Evolutionary conservation across 352 stramenopile species (phyloP).

Genomic region (Lagenidium giganteum): DNA sequence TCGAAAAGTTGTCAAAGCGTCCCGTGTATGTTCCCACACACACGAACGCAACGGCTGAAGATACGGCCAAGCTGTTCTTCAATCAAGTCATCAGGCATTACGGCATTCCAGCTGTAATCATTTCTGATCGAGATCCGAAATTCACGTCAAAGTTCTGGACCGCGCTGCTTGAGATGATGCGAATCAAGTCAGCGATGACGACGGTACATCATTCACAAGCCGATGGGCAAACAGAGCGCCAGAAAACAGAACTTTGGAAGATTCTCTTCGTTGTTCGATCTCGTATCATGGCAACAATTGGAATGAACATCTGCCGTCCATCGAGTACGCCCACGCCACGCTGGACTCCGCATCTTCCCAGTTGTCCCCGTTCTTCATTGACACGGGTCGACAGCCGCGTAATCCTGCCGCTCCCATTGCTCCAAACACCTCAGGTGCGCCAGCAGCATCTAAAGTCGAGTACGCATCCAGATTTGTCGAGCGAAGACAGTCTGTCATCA

Average conservation of each 20-base stretch:
- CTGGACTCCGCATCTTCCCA: no score
- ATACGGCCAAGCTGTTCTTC: slow-evolving; percentile 11
- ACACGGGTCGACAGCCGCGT: no score
- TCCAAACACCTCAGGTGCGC: no score
- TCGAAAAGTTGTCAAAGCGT: slow-evolving; percentile 11
- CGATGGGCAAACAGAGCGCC: slow-evolving; percentile 9
- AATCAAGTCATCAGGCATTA: slow-evolving; percentile 13
- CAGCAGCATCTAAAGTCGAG: no score
- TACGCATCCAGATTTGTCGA: no score
- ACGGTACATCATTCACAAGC: slow-evolving; percentile 5
- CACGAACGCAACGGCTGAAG: slow-evolving; percentile 1
- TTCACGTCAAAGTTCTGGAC: slow-evolving; percentile 17
- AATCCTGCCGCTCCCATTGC: no score
- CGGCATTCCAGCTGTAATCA: slow-evolving; percentile 8
- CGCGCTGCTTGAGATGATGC: slow-evolving; percentile 8
- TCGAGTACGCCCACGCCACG: slow-evolving; percentile 9
- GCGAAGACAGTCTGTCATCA: no score
- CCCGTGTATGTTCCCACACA: slow-evolving; percentile 9
- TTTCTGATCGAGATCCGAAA: slow-evolving; percentile 9
- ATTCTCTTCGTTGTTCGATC: slow-evolving; percentile 7
- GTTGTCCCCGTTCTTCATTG: no score
- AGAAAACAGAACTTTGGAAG: slow-evolving; percentile 12
- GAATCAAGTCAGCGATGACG: slow-evolving; percentile 8
- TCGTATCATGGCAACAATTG: slow-evolving; percentile 11
- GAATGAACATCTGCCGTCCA: not conserved